These are phyloP conservation scores for grape (Vitis vinifera) DNA, from an alignment of 164 flowering plant genomes.

Conservation along the genomic window DNA sequence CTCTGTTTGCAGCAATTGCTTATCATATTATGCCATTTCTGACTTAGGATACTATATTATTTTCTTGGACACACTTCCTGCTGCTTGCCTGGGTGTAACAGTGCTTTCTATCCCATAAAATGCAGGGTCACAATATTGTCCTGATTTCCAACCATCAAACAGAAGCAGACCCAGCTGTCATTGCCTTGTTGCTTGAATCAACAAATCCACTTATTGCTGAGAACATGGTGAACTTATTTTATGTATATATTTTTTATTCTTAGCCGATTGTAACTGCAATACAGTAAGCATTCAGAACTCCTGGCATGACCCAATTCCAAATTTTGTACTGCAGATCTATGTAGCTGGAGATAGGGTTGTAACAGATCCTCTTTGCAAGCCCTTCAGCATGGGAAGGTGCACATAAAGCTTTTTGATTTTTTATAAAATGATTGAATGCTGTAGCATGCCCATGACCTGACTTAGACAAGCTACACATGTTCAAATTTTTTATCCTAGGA, in stretches of 20 bases:
- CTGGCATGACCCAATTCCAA: conserved; percentile 14
- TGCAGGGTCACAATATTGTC: conserved; percentile 89
- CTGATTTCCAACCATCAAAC: conserved; percentile 94
- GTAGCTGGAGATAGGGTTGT: conserved; percentile 97
- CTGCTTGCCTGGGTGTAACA: conserved; percentile 7
- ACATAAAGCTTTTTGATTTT: conserved; percentile 3
- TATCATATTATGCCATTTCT: not conserved
- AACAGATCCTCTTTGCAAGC: conserved; percentile 95
- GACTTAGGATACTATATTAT: not conserved
- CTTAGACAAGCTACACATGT: not conserved
- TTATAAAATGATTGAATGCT: not conserved
- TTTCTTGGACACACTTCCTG: not conserved
- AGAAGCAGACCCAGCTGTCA: conserved; percentile 96
- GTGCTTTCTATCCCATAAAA: conserved; percentile 11
- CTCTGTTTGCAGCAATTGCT: not conserved
- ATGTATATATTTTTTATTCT: not conserved
- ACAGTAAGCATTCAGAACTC: not conserved
- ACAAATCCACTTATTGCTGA: conserved; percentile 64
- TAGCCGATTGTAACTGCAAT: not conserved
- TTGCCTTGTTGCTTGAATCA: conserved; percentile 76
- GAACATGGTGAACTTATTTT: conserved; percentile 50
- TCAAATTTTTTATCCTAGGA: conserved; percentile 46
- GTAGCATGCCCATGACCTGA: no score
- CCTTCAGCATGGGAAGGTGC: conserved; percentile 99
- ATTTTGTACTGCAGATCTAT: conserved; percentile 54